Evolutionary conservation across 1,284 basidiomycete genomes (phyloP), one percentile per base, ranked within the genome.

Genomic region (Cryptococcus hybrid): DNA sequence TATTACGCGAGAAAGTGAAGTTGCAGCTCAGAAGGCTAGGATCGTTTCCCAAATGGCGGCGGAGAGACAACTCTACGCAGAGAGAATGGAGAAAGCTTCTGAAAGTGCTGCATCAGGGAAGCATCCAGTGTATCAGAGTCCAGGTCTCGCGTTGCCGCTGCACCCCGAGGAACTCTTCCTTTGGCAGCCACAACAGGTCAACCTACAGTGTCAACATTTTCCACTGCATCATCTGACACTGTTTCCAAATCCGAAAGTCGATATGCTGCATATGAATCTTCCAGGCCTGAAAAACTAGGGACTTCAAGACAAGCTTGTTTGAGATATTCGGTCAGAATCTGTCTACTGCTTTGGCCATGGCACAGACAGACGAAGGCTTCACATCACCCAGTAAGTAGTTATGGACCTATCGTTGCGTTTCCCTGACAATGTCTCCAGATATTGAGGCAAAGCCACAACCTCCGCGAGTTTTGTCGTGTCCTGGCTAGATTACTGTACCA

Each of bases 401-500:
- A 30, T 47, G 35, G 38, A 50, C 4, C 7, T 12, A 13, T 24
- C 24, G 24, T 24, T 24, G 24, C 24, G 24, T 24, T 24, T 34
- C 34, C 8, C 11, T 46, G n/a, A 37, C 13, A 4, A 46, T 7
- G 40, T 44, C 36, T 11, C 6, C 34, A 69, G 67, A 65, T 52
- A 57, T 68, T 30, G 62, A 62, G 52, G 71, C 72, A 4, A 68
- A 78, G 42, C 78, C 88, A 3, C 83, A 83, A 0, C 82, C 86
- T 11, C 90, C 93, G 43, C 84, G 82, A 54, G 88, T 95, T 99
- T 98, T 78, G 91, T 99, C 65, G 90, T 90, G 2, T 92, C 90
- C 7, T 99, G 95, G 95, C 88, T 98, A 48, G 95, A 99, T 77
- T 97, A 98, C 74, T 94, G 90, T 75, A 92, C 94, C 77, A 96